A percentile compares a stretch with the other conserved stretches of the same genome.
phyloP scores from a whole-genome alignment of 768 basidiomycete species.

The Lyophyllum semitale region DNA sequence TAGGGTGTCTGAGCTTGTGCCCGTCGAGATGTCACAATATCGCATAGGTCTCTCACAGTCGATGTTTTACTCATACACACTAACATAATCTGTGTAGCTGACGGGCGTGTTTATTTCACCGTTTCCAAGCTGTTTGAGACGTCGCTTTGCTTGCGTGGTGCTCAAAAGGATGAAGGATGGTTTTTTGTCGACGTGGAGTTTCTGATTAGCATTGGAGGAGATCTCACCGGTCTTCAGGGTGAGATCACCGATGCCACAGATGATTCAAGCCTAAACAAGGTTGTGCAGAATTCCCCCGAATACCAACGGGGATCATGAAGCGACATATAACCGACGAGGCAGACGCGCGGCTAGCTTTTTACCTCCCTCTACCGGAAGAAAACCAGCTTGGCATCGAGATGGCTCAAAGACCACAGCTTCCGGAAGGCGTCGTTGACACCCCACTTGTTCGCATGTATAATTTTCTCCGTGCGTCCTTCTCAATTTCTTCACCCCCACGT shows the following conservation, averaged over 20 bases:
- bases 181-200: slow-evolving; percentile 83
- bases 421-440: slow-evolving; percentile 68
- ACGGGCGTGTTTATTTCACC: slow-evolving; percentile 79
- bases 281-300: slow-evolving; percentile 68
- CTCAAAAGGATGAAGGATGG: slow-evolving; percentile 74
- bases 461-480: slow-evolving; percentile 71
- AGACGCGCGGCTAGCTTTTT: slow-evolving; percentile 64
- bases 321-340: slow-evolving; percentile 75
- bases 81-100: slow-evolving; percentile 41
- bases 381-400: slow-evolving; percentile 40
- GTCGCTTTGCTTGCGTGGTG: slow-evolving; percentile 74
- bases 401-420: slow-evolving; percentile 52
- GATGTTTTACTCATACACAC: background rate
- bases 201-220: slow-evolving; percentile 71
- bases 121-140: slow-evolving; percentile 74
- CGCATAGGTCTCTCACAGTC: slow-evolving; percentile 49
- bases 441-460: slow-evolving; percentile 87
- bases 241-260: background rate
- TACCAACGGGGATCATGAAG: slow-evolving; percentile 62
- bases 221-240: slow-evolving; percentile 75
- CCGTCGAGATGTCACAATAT: slow-evolving; percentile 77
- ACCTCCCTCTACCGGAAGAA: slow-evolving; percentile 50
- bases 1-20: slow-evolving; percentile 76
- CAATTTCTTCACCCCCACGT: background rate
- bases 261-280: background rate